A percentile compares a stretch with the other conserved stretches of the same genome.
Conservation (phyloP, 2,329 filamentous ascomycete genomes). For the Ophiosphaerella herpotricha region DNA sequence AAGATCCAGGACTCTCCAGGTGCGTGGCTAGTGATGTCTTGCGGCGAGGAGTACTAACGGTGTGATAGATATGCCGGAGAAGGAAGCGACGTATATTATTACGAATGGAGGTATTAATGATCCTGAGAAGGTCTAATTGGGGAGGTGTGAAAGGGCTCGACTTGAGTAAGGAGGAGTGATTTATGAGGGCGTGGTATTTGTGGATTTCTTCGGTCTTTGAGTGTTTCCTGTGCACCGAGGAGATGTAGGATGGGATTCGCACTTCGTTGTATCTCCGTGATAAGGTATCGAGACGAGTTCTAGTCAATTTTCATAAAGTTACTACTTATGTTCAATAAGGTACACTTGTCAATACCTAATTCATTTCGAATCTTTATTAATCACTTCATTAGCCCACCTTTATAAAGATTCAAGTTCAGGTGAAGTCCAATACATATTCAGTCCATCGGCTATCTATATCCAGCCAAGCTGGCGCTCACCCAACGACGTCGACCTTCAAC, state of each 20-base stretch:
- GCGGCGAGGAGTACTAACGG: slow-evolving; percentile 16
- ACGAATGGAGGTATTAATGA: slow-evolving; percentile 71
- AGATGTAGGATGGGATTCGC: no score
- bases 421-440: no score
- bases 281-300: no score
- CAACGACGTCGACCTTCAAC: background rate
- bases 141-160: background rate
- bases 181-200: background rate
- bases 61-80: slow-evolving; percentile 65
- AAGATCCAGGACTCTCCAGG: slow-evolving; percentile 71
- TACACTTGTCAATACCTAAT: no score
- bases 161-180: background rate
- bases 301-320: no score
- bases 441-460: background rate
- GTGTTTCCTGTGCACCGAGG: no score
- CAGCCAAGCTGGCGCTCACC: no score
- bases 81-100: slow-evolving; percentile 72
- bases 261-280: no score
- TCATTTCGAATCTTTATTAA: background rate
- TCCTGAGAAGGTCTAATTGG: slow-evolving; percentile 61
- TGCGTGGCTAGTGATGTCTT: slow-evolving; percentile 41
- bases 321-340: no score
- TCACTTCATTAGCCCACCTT: background rate
- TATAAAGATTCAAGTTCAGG: no score
- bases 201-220: no score